A percentile compares a stretch with the other conserved stretches of the same genome.
phyloP scores from a whole-genome alignment of 139 green algal genomes.

The Tetratostichococcus sp. region DNA sequence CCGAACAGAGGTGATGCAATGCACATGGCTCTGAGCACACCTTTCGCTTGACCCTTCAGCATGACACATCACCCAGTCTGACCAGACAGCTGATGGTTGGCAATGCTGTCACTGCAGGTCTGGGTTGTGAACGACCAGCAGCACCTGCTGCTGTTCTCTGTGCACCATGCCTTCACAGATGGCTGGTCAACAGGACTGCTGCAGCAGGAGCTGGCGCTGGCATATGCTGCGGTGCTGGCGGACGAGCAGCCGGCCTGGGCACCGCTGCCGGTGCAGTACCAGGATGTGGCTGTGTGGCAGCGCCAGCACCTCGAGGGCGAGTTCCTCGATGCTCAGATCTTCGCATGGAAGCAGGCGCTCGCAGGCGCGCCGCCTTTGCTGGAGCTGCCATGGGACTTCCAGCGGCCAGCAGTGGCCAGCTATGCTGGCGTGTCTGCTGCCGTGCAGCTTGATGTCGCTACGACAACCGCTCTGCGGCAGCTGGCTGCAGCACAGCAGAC shows the following conservation, averaged over 20 bases:
- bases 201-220: not conserved
- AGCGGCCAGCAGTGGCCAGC: not conserved
- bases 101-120: not conserved
- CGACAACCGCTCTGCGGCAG: not conserved
- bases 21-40: too few species aligned
- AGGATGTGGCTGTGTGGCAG: not conserved
- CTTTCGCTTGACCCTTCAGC: not conserved
- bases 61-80: not conserved
- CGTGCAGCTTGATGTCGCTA: not conserved
- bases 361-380: not conserved
- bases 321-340: not conserved
- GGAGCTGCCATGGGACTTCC: not conserved
- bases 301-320: not conserved
- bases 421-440: not conserved
- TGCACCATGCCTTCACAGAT: constrained; percentile 10
- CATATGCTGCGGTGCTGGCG: not conserved
- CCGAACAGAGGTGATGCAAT: too few species aligned
- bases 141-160: not conserved
- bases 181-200: not conserved
- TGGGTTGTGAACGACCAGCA: not conserved
- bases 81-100: too few species aligned
- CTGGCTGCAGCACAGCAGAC: not conserved
- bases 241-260: not conserved
- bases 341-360: not conserved
- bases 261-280: constrained; percentile 1